Percentiles rank a stretch among this genome's conserved stretches.
These are phyloP conservation scores for Xylaria sp. DNA, from an alignment of 2,329 filamentous ascomycete genomes.

Conservation along the genomic window DNA sequence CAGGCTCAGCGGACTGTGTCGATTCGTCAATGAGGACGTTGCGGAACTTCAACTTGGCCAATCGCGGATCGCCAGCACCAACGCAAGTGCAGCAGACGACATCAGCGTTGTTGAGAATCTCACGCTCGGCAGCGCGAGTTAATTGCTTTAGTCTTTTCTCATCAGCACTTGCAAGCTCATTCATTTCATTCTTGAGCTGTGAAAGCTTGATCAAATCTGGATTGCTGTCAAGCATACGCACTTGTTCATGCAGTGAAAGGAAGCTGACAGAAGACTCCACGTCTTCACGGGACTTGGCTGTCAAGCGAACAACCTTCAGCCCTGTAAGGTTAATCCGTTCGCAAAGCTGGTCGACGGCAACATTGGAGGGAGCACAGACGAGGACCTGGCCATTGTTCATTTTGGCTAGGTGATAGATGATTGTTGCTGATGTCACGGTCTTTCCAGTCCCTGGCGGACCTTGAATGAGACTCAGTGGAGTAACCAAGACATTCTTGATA, in stretches of 20 bases:
- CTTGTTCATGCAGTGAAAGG: slow-evolving; percentile 92
- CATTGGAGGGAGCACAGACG: slow-evolving; percentile 96
- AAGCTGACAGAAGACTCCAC: slow-evolving; percentile 98
- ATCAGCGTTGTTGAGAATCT: slow-evolving; percentile 93
- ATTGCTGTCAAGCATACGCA: slow-evolving; percentile 96
- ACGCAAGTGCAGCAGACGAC: slow-evolving; percentile 99
- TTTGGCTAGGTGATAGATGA: slow-evolving; percentile 97
- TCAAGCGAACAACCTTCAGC: slow-evolving; percentile 94
- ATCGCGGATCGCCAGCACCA: slow-evolving; percentile 90
- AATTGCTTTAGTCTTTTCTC: slow-evolving; percentile 99
- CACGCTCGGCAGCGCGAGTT: slow-evolving; percentile 88
- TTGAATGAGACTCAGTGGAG: slow-evolving; percentile 93
- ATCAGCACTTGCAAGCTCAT: slow-evolving; percentile 90
- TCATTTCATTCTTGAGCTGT: slow-evolving; percentile 87
- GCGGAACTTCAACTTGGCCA: slow-evolving; percentile 97
- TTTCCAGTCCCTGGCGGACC: slow-evolving; percentile 97
- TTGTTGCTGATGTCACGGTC: slow-evolving; percentile 96
- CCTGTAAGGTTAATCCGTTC: slow-evolving; percentile 95
- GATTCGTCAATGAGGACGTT: slow-evolving; percentile 98
- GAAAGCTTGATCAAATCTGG: slow-evolving; percentile 90
- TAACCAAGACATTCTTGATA: slow-evolving; percentile 92
- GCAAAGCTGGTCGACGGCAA: slow-evolving; percentile 96
- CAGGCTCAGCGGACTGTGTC: slow-evolving; percentile 95
- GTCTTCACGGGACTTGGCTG: slow-evolving; percentile 98
- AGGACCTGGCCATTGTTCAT: slow-evolving; percentile 93